phyloP scores from a whole-genome alignment of 1,284 basidiomycete genomes.

The Naganishia cerealis region DNA sequence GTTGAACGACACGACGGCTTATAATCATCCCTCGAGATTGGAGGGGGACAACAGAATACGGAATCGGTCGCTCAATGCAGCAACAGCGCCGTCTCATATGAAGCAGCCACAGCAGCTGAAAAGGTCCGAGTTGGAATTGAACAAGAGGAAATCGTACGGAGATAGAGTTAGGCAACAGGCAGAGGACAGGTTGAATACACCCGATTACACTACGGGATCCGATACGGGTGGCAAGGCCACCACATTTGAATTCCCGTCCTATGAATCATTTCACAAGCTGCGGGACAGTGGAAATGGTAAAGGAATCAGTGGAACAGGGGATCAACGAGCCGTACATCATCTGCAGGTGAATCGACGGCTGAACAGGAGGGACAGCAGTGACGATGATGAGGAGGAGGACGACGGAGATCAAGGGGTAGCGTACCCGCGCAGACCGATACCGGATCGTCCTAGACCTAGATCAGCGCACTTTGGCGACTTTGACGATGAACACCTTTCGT shows the following conservation, averaged over 20 bases:
- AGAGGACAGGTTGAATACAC: conserved; percentile 1
- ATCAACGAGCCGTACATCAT: not conserved
- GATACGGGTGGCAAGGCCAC: not conserved
- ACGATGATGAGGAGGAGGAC: conserved; percentile 5
- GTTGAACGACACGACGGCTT: conserved; percentile 14
- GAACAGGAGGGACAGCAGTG: conserved; percentile 16
- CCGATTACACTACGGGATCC: conserved; percentile 5
- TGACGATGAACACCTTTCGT: conserved; percentile 4
- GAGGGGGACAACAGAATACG: not conserved
- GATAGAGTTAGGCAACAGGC: not conserved
- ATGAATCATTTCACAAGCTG: conserved; percentile 23
- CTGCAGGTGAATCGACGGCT: not conserved
- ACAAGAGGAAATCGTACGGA: conserved; percentile 1
- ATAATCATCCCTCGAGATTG: not conserved
- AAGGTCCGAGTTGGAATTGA: not conserved
- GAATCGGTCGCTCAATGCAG: not conserved
- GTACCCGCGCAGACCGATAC: not conserved
- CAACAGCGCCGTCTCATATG: not conserved
- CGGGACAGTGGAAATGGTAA: not conserved
- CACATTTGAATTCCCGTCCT: conserved; percentile 21
- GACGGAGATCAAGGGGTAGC: not conserved
- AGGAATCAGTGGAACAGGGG: not conserved
- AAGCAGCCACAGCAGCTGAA: conserved; percentile 3
- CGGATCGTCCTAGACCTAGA: conserved; percentile 10
- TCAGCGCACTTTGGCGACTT: conserved; percentile 24